These are phyloP conservation scores for Luffa acutangula DNA, from an alignment of 306 rosid genomes.

Conservation along the genomic window DNA sequence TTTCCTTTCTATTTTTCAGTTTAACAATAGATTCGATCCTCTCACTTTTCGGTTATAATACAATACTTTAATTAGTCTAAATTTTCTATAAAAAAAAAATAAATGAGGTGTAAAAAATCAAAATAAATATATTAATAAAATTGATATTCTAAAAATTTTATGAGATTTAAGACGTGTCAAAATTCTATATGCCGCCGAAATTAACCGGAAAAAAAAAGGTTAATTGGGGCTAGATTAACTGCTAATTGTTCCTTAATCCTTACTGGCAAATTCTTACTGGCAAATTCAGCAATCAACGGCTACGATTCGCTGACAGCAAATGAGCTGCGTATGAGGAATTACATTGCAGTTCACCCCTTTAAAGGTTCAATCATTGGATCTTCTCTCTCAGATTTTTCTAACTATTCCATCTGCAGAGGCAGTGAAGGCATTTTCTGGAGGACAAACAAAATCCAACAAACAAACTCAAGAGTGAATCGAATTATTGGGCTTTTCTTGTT, in stretches of 20 bases:
- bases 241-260: constrained; percentile 51
- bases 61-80: no score
- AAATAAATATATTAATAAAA: not conserved
- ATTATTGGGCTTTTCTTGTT: not conserved
- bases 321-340: constrained; percentile 33
- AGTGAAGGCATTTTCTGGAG: constrained; percentile 11
- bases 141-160: not conserved
- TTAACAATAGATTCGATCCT: no score
- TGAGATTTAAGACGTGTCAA: not conserved
- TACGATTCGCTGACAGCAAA: constrained; percentile 27
- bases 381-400: constrained; percentile 19
- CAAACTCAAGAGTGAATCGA: not conserved
- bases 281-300: constrained; percentile 45
- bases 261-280: constrained; percentile 77
- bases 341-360: constrained; percentile 27
- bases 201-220: not conserved
- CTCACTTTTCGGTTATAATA: no score
- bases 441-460: constrained; percentile 20
- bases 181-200: not conserved
- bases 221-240: not conserved
- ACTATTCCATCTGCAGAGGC: constrained; percentile 12
- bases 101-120: no score
- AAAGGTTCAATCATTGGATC: constrained; percentile 58
- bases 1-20: no score
- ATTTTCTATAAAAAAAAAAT: no score